Base-by-base conservation (phyloP, 257 asterid genomes). In the Forsythia suspensa region DNA sequence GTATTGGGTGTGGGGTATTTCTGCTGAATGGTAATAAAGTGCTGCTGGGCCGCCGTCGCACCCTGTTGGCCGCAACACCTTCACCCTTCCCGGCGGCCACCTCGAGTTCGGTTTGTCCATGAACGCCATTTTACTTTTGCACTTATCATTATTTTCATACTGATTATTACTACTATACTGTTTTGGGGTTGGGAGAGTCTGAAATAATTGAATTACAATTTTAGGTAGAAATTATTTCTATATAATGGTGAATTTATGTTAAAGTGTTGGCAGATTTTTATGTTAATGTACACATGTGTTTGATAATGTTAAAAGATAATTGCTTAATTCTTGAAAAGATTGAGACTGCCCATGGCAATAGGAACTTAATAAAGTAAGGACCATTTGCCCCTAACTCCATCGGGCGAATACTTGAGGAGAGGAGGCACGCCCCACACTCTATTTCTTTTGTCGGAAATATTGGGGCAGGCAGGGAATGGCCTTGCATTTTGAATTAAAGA, bases 71-170 rank as follows among this genome's bases (percentile, higher is more conserved):
- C 84, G 85, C 39, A 76, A 78, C 76, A 87, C 86, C 68, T 90
- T 90, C 79, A 89, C 92, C 8, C 81, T 92, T 5, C 97, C 92
- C 76, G 88, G 94, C 6, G 94, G 92, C 74, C 91, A 90, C 77
- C 90, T 92, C 3, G 95, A 92, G 73, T 92, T 90, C 83, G 97
- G 94, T 87, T 1, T 43, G 81, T 37, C 36, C 7, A 20, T 20
- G 2, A 18, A 21, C 37, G 7, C 3, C 5, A 6, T 20, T 59
- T 5, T 43, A 2, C 2, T 44, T 8, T 21, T 12, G 1, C 66
- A 11, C 3, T 40, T 39, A 1, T 42, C 44, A 8, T 59, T 10
- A 20, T 3, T 76, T 44, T 46, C 12, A 46, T 12, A 46, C 52
- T 46, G 40, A 42, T 43, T 20, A 59, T 6, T 21, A 36, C 18